Evolutionary conservation across 306 rosid genomes (phyloP), one percentile per base, ranked within the genome.

Genomic region (Gillenia trifoliata): DNA sequence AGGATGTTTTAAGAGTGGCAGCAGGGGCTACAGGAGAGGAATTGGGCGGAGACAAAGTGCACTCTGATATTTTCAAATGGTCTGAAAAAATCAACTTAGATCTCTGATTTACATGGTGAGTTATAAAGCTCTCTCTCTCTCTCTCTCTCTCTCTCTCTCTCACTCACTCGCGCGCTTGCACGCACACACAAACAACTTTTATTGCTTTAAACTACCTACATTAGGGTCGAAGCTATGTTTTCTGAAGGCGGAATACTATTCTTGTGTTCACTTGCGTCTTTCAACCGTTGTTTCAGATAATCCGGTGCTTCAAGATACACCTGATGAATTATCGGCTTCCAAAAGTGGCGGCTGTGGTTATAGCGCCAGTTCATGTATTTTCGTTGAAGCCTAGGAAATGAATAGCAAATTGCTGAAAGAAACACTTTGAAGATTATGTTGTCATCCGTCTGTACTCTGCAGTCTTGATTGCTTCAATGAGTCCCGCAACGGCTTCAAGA

Each of bases 21-120:
- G 93, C 96, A 23, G 96, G 96, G 22, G 88, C 93, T 22, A 85
- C 84, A 6, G 93, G 96, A 25, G 92, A 89, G 45, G 90, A 91
- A 64, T 66, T 91, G 57, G 93, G 93, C n/a, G 90, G 96, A 60
- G 93, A 91, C 61, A 83, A 83, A 82, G 89, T 91, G 43, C 28
- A 84, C 85, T 88, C 96, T 25, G 85, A 87, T 56, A 88, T 91
- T 72, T 87, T 85, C 78, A 69, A 88, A 75, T 89, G 93, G 93
- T 88, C 93, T 28, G 86, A 87, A 71, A 85, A 60, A 19, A 87
- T 91, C 66, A 75, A 81, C 68, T 47, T 91, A 71, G 75, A 82
- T 77, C 90, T 91, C 59, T 87, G 88, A 75, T 61, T 78, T 63
- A 62, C 72, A 72, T 59, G 81, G 90, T 88, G 78, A 83, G 90